Conservation (phyloP, 768 basidiomycete genomes). For the Leccinum boreale region DNA sequence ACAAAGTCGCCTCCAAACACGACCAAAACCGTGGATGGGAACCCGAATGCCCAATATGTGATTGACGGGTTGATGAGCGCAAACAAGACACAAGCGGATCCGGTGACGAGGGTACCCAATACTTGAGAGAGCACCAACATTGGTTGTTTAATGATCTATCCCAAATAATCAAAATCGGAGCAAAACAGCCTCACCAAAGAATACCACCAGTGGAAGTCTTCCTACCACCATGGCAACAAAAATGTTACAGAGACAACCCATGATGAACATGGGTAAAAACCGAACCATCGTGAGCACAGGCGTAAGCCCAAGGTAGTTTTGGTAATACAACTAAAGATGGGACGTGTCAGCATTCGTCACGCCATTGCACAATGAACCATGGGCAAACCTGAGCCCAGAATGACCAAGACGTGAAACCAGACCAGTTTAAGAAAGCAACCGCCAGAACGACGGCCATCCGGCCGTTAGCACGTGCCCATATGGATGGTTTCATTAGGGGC, state of each 20-base stretch:
- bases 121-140: constrained; percentile 27
- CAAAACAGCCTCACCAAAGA: constrained; percentile 46
- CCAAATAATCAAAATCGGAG: no score
- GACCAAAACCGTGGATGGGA: constrained; percentile 59
- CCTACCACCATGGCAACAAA: constrained; percentile 59
- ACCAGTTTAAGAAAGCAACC: constrained; percentile 66
- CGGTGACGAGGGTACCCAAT: constrained; percentile 57
- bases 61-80: constrained; percentile 56
- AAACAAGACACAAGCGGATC: constrained; percentile 58
- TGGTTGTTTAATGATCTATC: constrained; percentile 3
- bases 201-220: constrained; percentile 50
- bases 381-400: constrained; percentile 46
- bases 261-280: constrained; percentile 70
- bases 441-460: constrained; percentile 57
- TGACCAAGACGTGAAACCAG: constrained; percentile 50
- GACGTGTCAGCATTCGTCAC: constrained; percentile 1
- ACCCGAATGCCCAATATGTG: constrained; percentile 71
- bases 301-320: constrained; percentile 52
- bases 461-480: constrained; percentile 64
- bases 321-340: constrained; percentile 61
- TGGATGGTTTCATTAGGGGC: constrained; percentile 59
- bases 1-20: constrained; percentile 81
- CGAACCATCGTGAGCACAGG: constrained; percentile 64
- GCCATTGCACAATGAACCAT: background rate
- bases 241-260: constrained; percentile 59